These are phyloP conservation scores for Pythium dissotocum DNA, from an alignment of 352 stramenopile genomes.

Conservation along the genomic window DNA sequence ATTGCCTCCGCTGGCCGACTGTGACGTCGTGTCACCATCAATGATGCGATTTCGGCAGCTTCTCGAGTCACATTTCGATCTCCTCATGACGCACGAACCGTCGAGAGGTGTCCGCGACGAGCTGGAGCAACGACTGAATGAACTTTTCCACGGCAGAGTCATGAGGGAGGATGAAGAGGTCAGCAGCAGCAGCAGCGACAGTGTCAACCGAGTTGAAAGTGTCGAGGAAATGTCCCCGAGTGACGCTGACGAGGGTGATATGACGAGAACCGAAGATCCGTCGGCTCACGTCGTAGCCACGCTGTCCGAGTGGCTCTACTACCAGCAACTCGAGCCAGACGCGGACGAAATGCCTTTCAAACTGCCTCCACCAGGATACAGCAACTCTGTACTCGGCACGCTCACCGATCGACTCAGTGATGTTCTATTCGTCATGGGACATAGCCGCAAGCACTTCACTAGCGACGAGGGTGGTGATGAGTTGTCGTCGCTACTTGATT, in stretches of 20 bases:
- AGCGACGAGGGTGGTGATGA: background rate
- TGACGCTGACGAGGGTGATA: background rate
- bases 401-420: background rate
- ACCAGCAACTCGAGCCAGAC: background rate
- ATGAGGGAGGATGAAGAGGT: background rate
- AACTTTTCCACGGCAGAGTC: background rate
- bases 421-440: slow-evolving; percentile 7
- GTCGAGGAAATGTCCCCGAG: background rate
- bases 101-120: slow-evolving; percentile 1
- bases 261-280: background rate
- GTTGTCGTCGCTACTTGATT: background rate
- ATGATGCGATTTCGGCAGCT: background rate
- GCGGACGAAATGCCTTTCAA: background rate
- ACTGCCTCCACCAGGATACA: background rate
- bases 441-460: background rate
- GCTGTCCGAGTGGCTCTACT: slow-evolving; percentile 9
- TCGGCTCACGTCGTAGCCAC: background rate
- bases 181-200: background rate
- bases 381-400: background rate
- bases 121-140: slow-evolving; percentile 3
- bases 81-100: slow-evolving; percentile 6
- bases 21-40: background rate
- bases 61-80: slow-evolving; percentile 10
- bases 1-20: background rate
- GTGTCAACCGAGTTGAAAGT: background rate